A percentile compares a stretch with the other conserved stretches of the same genome.
These are phyloP conservation scores for Hymenotorrendiella dingleyae DNA, from an alignment of 2,329 filamentous ascomycete genomes.

Conservation along the genomic window DNA sequence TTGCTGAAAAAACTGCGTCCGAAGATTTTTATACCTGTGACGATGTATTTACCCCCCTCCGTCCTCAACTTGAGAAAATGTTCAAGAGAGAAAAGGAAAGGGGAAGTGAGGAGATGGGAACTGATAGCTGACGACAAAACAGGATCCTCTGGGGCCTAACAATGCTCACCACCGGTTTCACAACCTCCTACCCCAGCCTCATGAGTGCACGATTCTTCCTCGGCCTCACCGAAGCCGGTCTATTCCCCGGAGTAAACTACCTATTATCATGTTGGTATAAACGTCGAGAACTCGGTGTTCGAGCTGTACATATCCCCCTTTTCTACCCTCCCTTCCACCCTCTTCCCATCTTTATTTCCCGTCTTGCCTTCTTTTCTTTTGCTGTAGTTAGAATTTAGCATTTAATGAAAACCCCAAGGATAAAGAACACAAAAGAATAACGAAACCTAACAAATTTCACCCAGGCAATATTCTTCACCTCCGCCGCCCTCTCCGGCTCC, in stretches of 20 bases:
- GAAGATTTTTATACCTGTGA: constrained; percentile 70
- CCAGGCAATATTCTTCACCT: constrained; percentile 50
- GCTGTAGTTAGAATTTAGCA: no score
- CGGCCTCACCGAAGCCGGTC: constrained; percentile 43
- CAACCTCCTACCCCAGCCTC: constrained; percentile 55
- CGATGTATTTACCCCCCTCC: constrained; percentile 50
- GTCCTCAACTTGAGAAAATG: no score
- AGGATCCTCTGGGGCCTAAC: constrained; percentile 39
- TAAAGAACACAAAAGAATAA: no score
- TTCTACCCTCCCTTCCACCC: no score
- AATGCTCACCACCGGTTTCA: constrained; percentile 12
- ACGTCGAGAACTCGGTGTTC: constrained; percentile 50
- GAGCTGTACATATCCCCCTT: constrained; percentile 40
- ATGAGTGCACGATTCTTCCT: constrained; percentile 64
- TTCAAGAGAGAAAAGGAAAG: no score
- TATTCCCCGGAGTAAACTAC: constrained; percentile 58
- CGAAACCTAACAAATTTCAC: constrained; percentile 49
- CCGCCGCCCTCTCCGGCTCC: constrained; percentile 46
- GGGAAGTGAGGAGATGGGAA: no score
- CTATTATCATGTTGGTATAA: constrained; percentile 59
- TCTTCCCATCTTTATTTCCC: no score
- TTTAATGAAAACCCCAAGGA: no score
- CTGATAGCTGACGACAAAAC: constrained; percentile 1
- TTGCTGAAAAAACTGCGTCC: constrained; percentile 61
- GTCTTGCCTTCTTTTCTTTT: no score